Percentiles rank a stretch among this genome's conserved stretches.
phyloP scores from a whole-genome alignment of 2,329 filamentous ascomycete genomes.

The Colletotrichum tofieldiae region DNA sequence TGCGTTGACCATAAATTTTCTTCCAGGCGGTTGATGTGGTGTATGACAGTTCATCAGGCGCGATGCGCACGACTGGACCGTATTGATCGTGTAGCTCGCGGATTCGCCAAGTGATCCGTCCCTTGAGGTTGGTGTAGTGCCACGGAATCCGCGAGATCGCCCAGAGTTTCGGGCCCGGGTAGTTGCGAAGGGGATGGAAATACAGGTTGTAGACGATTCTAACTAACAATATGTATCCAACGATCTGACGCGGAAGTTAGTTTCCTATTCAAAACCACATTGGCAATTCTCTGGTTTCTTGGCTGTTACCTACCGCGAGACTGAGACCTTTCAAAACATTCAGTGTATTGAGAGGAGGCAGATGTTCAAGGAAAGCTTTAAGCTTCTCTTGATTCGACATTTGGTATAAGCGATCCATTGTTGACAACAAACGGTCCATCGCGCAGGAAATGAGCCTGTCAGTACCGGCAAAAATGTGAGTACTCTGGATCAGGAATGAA shows the following conservation, averaged over 20 bases:
- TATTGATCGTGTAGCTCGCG: slow-evolving; percentile 48
- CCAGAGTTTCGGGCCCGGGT: slow-evolving; percentile 48
- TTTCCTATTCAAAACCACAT: background rate
- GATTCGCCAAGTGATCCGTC: slow-evolving; percentile 8
- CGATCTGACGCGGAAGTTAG: background rate
- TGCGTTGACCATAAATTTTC: slow-evolving; percentile 55
- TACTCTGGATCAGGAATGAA: background rate
- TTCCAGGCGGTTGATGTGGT: slow-evolving; percentile 53
- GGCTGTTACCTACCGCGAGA: background rate
- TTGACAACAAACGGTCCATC: background rate
- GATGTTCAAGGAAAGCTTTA: background rate
- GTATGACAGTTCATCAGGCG: slow-evolving; percentile 57
- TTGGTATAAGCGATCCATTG: background rate
- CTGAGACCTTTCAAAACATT: background rate
- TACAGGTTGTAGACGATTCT: slow-evolving; percentile 50
- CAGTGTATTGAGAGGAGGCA: background rate
- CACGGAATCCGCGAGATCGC: slow-evolving; percentile 12
- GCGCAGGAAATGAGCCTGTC: background rate
- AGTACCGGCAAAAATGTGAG: background rate
- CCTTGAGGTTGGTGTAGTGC: background rate
- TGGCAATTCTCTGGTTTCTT: background rate
- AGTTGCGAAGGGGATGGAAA: slow-evolving; percentile 51
- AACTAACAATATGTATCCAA: background rate
- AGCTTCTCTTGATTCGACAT: background rate
- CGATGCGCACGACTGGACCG: slow-evolving; percentile 55